A percentile compares a stretch with the other conserved stretches of the same genome.
These are phyloP conservation scores for Hyphopichia homilentoma DNA, from an alignment of 805 yeast species.

Conservation along the genomic window DNA sequence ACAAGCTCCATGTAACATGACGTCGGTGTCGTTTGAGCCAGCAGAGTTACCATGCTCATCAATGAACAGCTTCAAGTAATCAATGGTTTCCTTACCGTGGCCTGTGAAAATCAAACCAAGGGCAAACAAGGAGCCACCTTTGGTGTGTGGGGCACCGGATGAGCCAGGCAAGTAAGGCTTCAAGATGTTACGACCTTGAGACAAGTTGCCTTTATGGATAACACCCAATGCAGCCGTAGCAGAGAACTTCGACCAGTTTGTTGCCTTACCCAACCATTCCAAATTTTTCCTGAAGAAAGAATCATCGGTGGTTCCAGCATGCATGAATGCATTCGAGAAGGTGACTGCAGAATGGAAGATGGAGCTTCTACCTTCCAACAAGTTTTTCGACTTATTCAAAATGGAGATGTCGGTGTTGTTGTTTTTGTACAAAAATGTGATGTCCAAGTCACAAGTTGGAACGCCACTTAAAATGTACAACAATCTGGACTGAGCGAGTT, in stretches of 20 bases:
- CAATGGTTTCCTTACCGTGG: constrained; percentile 84
- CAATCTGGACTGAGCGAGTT: constrained; percentile 39
- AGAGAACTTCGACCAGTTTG: constrained; percentile 96
- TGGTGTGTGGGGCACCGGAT: constrained; percentile 78
- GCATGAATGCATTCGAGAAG: constrained; percentile 90
- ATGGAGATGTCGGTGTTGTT: constrained; percentile 83
- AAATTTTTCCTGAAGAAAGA: constrained; percentile 84
- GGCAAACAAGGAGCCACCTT: constrained; percentile 94
- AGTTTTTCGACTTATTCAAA: constrained; percentile 74
- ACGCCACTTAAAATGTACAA: constrained; percentile 79
- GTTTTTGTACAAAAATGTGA: constrained; percentile 82
- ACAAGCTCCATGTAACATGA: constrained; percentile 91
- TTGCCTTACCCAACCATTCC: constrained; percentile 97
- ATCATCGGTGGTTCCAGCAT: constrained; percentile 95
- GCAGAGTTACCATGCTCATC: constrained; percentile 64
- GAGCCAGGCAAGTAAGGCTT: constrained; percentile 88
- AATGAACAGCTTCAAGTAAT: constrained; percentile 68
- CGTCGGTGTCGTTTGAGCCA: constrained; percentile 69
- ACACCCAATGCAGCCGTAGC: constrained; percentile 98
- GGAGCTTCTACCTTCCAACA: constrained; percentile 87
- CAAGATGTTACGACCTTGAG: constrained; percentile 83
- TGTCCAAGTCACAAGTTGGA: constrained; percentile 89
- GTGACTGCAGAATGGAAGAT: constrained; percentile 95
- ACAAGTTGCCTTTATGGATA: constrained; percentile 89
- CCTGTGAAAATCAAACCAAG: constrained; percentile 94